Evolutionary conservation across 306 rosid species (phyloP).

Genomic region (Leucaena leucocephala): DNA sequence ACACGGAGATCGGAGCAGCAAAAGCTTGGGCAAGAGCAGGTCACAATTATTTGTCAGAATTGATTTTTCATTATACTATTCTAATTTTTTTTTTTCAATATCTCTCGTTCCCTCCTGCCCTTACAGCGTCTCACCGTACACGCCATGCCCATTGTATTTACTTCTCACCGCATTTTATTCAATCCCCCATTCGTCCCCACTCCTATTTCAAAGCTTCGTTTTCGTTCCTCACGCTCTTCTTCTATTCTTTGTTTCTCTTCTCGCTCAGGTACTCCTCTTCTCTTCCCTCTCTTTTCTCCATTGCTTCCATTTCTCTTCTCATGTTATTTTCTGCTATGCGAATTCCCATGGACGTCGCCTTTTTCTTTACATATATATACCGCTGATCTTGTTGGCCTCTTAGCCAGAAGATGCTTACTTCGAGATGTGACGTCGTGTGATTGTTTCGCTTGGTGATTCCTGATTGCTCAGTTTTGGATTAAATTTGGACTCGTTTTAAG

Average conservation of each 20-base stretch:
- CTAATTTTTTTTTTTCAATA: no score
- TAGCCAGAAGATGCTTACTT: not conserved
- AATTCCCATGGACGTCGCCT: not conserved
- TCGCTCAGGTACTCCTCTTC: slow-evolving; percentile 42
- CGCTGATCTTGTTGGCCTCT: not conserved
- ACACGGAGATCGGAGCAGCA: not conserved
- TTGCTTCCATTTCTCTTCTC: not conserved
- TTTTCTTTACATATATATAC: not conserved
- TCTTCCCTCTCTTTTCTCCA: not conserved
- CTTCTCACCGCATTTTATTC: slow-evolving; percentile 3
- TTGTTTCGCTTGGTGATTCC: not conserved
- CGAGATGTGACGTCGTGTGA: not conserved
- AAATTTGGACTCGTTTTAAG: not conserved
- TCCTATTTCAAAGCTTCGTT: slow-evolving; percentile 25
- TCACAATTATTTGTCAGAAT: not conserved
- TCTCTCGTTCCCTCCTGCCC: no score
- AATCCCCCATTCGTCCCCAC: slow-evolving; percentile 41
- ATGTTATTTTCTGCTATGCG: not conserved
- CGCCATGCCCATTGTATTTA: not conserved
- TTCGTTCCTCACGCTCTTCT: slow-evolving; percentile 20
- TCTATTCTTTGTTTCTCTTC: slow-evolving; percentile 39
- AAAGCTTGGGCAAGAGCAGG: not conserved
- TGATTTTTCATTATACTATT: not conserved
- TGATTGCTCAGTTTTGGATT: not conserved
- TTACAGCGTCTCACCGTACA: no score